phyloP scores from a whole-genome alignment of 768 basidiomycete species.

The Chalciporus pseudorubinellus region DNA sequence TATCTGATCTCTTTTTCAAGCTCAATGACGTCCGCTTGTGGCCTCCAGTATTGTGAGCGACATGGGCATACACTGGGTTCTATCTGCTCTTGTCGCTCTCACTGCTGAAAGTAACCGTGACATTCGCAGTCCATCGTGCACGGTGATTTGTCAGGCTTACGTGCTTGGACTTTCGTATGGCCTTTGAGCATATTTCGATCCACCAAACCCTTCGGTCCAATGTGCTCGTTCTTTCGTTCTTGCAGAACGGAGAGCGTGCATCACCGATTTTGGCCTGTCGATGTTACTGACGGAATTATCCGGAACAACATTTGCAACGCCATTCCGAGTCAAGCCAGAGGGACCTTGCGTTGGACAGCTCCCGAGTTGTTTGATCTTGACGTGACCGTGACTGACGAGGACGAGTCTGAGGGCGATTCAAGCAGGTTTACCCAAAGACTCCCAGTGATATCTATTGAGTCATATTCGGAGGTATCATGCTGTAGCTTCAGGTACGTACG shows the following conservation, averaged over 20 bases:
- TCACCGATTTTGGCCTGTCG: constrained; percentile 47
- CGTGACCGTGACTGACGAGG: too few relatives aligned
- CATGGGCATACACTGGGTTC: too few relatives aligned
- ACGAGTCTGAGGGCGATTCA: constrained; percentile 13
- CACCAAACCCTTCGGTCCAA: constrained; percentile 8
- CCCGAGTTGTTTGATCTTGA: constrained; percentile 34
- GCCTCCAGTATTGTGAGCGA: constrained; percentile 19
- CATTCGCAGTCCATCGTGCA: constrained; percentile 17
- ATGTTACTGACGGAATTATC: constrained; percentile 39
- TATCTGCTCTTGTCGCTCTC: too few relatives aligned
- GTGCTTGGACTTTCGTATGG: not conserved
- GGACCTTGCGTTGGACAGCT: constrained; percentile 44
- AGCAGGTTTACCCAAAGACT: constrained; percentile 2
- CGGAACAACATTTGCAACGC: constrained; percentile 34
- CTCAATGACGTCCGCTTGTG: constrained; percentile 18
- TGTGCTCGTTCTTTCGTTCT: constrained; percentile 17
- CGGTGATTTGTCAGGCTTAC: constrained; percentile 23
- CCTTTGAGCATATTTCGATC: not conserved
- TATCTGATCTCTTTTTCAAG: constrained; percentile 5
- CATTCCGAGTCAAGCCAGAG: constrained; percentile 32
- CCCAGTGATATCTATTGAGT: constrained; percentile 20
- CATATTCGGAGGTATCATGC: constrained; percentile 33
- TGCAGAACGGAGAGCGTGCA: constrained; percentile 13
- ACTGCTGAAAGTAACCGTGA: constrained; percentile 9
- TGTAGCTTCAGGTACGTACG: constrained; percentile 16